Conservation (phyloP, 2,329 filamentous ascomycete genomes). For the Chaetomiaceae sp. region DNA sequence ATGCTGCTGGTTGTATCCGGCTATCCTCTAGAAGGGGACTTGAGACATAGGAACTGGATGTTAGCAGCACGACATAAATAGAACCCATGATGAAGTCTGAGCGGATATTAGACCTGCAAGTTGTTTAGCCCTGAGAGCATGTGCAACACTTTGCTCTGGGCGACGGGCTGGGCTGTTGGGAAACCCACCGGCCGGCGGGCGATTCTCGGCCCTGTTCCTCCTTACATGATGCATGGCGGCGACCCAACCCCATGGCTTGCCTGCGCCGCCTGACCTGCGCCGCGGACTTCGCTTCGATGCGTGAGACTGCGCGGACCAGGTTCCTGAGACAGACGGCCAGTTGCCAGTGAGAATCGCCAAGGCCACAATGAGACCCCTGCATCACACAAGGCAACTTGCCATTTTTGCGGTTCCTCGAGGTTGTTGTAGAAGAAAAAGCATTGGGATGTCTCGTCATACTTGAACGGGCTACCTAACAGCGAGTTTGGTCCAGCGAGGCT, state of each 20-base stretch:
- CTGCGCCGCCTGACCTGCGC: constrained; percentile 18
- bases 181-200: constrained; percentile 1
- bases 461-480: too few relatives aligned
- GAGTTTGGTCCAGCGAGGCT: too few relatives aligned
- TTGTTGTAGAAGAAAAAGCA: too few relatives aligned
- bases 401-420: too few relatives aligned
- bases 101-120: not conserved
- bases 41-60: too few relatives aligned
- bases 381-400: not conserved
- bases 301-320: constrained; percentile 13
- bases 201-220: constrained; percentile 11
- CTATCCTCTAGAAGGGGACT: too few relatives aligned
- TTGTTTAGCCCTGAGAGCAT: not conserved
- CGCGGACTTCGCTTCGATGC: constrained; percentile 20
- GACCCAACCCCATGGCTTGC: constrained; percentile 6
- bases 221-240: not conserved
- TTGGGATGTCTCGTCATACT: too few relatives aligned
- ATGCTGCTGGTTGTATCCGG: too few relatives aligned
- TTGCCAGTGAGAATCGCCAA: not conserved
- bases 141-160: not conserved
- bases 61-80: constrained; percentile 7
- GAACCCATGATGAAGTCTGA: constrained; percentile 7
- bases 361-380: not conserved
- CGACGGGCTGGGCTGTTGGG: not conserved
- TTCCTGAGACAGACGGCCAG: constrained; percentile 20